phyloP scores from a whole-genome alignment of 2,329 filamentous ascomycete species.

The Kalmusia sp. region DNA sequence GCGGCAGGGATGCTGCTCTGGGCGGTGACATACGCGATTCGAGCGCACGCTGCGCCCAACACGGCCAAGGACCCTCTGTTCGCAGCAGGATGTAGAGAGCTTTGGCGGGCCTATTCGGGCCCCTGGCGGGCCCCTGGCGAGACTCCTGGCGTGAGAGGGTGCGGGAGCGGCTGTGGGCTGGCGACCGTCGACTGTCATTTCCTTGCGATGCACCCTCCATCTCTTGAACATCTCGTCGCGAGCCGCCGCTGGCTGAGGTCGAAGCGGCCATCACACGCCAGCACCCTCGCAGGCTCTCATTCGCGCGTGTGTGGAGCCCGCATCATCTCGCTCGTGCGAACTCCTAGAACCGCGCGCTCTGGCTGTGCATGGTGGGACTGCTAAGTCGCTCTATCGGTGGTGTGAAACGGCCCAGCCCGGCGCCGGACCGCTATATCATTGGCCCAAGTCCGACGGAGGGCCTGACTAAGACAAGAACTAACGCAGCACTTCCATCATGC shows the following conservation, averaged over 20 bases:
- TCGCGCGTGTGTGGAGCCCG: constrained; percentile 14
- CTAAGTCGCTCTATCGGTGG: not conserved
- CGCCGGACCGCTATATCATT: not conserved
- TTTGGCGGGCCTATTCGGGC: not conserved
- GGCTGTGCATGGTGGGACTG: not conserved
- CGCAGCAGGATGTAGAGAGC: not conserved
- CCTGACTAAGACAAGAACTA: not conserved
- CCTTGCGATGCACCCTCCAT: not conserved
- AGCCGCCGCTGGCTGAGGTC: constrained; percentile 5
- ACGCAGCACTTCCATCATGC: not conserved
- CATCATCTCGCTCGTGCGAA: constrained; percentile 3
- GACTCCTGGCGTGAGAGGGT: not conserved
- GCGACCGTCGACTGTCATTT: not conserved
- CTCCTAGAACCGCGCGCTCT: constrained; percentile 9
- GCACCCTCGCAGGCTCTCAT: constrained; percentile 12
- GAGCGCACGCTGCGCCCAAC: not conserved
- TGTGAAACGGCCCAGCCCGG: constrained; percentile 10
- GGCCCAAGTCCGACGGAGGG: not conserved
- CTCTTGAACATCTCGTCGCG: not conserved
- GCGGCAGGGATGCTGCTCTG: not conserved
- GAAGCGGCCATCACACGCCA: constrained; percentile 14
- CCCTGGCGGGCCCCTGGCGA: not conserved
- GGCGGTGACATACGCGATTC: not conserved
- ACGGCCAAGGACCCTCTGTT: not conserved
- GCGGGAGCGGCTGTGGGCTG: not conserved